Conservation (phyloP, 2,329 filamentous ascomycete genomes). For the Diplodia corticola region DNA sequence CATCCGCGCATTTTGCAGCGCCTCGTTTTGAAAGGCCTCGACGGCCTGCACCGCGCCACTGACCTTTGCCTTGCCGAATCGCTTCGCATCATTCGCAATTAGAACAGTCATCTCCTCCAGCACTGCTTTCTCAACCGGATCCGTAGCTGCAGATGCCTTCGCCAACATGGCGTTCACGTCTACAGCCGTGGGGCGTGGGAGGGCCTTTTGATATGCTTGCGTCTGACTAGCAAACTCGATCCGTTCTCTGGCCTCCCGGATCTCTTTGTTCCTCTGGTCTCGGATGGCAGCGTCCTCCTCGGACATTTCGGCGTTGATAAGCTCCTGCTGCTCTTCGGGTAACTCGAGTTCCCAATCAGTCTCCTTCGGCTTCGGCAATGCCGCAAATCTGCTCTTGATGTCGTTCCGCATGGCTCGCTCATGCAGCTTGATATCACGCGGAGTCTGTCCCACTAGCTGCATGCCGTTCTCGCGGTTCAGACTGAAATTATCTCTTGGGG, state of each 20-base stretch:
- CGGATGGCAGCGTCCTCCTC: slow-evolving; percentile 72
- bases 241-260: slow-evolving; percentile 63
- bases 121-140: slow-evolving; percentile 69
- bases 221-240: slow-evolving; percentile 79
- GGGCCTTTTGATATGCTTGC: slow-evolving; percentile 81
- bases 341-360: slow-evolving; percentile 92
- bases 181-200: slow-evolving; percentile 75
- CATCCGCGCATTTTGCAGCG: slow-evolving; percentile 72
- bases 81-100: slow-evolving; percentile 77
- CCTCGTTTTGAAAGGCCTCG: slow-evolving; percentile 67
- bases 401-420: slow-evolving; percentile 69
- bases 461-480: slow-evolving; percentile 73
- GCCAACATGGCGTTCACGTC: slow-evolving; percentile 70
- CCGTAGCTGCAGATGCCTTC: slow-evolving; percentile 59
- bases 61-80: slow-evolving; percentile 69
- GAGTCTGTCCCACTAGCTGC: slow-evolving; percentile 71
- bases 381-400: slow-evolving; percentile 71
- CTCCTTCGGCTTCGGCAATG: slow-evolving; percentile 88
- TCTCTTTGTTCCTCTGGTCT: slow-evolving; percentile 66
- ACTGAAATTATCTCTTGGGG: slow-evolving; percentile 82
- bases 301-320: slow-evolving; percentile 52
- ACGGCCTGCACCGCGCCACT: slow-evolving; percentile 62
- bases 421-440: slow-evolving; percentile 70
- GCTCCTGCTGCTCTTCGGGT: slow-evolving; percentile 76
- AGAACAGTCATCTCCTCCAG: slow-evolving; percentile 75